These are phyloP conservation scores for Tricholoma hemisulphureum DNA, from an alignment of 768 basidiomycete genomes.

Conservation along the genomic window DNA sequence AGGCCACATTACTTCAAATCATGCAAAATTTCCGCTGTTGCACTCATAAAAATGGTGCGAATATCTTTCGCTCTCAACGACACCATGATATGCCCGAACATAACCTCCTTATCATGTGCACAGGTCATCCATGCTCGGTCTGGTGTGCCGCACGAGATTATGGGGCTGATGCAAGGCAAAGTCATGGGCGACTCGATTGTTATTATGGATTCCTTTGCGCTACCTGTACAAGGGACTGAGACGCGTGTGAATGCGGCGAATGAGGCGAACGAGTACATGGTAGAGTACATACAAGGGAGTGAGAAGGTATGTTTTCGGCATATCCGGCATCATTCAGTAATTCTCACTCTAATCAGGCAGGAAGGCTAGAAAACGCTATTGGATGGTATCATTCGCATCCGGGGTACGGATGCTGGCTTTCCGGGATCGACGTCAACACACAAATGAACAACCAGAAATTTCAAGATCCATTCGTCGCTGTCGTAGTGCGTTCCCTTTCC, in stretches of 20 bases:
- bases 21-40: constrained; percentile 94
- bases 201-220: constrained; percentile 94
- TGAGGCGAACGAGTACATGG: constrained; percentile 99
- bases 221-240: constrained; percentile 97
- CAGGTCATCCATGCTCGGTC: constrained; percentile 98
- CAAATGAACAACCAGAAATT: constrained; percentile 94
- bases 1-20: constrained; percentile 82
- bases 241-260: constrained; percentile 95
- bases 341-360: constrained; percentile 50
- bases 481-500: constrained; percentile 66
- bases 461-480: constrained; percentile 95
- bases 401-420: constrained; percentile 98
- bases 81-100: not conserved
- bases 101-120: not conserved
- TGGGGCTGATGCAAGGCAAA: constrained; percentile 99
- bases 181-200: constrained; percentile 75
- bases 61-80: constrained; percentile 5
- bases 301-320: constrained; percentile 54
- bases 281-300: constrained; percentile 81
- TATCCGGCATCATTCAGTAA: not conserved
- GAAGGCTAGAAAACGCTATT: constrained; percentile 80
- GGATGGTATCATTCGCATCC: constrained; percentile 99
- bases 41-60: constrained; percentile 95
- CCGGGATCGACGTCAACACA: constrained; percentile 97
- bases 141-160: constrained; percentile 96